phyloP scores from a whole-genome alignment of 306 rosid genomes.

The Gastrolobium villosum region DNA sequence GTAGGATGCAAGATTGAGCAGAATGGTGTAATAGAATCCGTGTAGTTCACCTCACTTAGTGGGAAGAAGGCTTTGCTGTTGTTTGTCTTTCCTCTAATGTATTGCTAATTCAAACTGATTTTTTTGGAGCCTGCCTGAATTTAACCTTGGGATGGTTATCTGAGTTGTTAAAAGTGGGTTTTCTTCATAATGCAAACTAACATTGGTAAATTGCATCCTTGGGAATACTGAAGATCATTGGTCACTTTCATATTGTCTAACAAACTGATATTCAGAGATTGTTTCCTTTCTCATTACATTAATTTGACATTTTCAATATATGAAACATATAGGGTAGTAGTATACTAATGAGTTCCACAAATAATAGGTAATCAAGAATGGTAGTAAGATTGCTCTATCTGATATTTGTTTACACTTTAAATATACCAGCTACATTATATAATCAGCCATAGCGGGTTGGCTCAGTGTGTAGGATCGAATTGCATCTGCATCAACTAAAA shows the following conservation, averaged over 20 bases:
- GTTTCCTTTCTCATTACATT: neutral
- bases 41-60: neutral
- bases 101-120: neutral
- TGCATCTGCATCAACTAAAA: neutral
- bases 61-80: constrained; percentile 4
- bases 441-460: neutral
- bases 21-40: neutral
- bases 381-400: neutral
- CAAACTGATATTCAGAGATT: neutral
- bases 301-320: neutral
- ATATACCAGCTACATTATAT: neutral
- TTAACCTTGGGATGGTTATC: neutral
- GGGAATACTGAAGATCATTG: neutral
- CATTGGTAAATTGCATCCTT: neutral
- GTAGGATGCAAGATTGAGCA: neutral
- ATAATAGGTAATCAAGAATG: neutral
- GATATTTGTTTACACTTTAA: neutral
- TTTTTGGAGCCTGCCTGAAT: neutral
- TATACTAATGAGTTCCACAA: neutral
- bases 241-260: constrained; percentile 23
- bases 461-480: neutral
- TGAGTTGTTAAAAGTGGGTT: constrained; percentile 1
- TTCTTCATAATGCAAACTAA: constrained; percentile 1
- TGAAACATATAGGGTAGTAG: neutral
- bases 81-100: neutral